Percentiles rank a stretch among this genome's conserved stretches.
Conservation (phyloP, 176 grass and related monocot species). For the Musa beccarii region DNA sequence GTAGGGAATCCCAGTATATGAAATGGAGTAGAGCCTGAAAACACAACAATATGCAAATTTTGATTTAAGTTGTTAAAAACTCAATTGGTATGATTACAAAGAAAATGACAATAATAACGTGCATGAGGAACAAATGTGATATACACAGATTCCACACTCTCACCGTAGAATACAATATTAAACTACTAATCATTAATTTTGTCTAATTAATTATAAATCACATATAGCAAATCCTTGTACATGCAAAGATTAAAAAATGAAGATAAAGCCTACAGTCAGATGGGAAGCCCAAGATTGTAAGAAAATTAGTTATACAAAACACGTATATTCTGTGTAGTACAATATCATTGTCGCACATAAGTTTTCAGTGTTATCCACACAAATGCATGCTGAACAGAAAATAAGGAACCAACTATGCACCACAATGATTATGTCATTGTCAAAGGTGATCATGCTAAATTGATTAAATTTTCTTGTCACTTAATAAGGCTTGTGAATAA, state of each 20-base stretch:
- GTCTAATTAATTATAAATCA: too few species aligned
- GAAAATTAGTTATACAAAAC: background rate
- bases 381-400: too few species aligned
- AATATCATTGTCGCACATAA: too few species aligned
- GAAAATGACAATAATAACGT: too few species aligned
- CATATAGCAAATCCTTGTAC: background rate
- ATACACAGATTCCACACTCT: background rate
- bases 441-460: too few species aligned
- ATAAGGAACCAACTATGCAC: too few species aligned
- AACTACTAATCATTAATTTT: too few species aligned
- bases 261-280: background rate
- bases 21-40: constrained; percentile 45
- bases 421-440: too few species aligned
- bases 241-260: background rate
- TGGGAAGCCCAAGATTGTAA: background rate
- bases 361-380: too few species aligned
- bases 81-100: background rate
- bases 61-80: background rate
- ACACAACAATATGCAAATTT: background rate
- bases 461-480: too few species aligned
- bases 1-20: constrained; percentile 41
- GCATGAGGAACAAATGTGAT: too few species aligned
- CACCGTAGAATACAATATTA: too few species aligned
- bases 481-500: background rate
- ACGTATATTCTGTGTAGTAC: background rate